phyloP scores from a whole-genome alignment of 768 basidiomycete genomes.

The Lanmaoa rubissima region DNA sequence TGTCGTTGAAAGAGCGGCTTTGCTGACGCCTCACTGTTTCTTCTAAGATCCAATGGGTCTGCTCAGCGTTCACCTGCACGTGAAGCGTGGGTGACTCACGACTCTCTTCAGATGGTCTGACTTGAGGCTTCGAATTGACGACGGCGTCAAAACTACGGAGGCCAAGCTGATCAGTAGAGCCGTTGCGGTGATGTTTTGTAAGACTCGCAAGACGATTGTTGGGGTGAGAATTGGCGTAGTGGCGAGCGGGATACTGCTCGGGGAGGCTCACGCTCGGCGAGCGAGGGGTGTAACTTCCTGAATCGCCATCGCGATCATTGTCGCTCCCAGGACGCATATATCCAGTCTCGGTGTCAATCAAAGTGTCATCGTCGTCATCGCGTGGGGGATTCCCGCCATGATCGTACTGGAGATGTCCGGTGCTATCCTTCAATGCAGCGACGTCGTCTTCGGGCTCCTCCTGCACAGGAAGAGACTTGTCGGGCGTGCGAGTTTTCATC shows the following conservation, averaged over 20 bases:
- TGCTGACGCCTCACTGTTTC: constrained; percentile 20
- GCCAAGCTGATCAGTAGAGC: constrained; percentile 60
- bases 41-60: constrained; percentile 13
- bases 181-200: constrained; percentile 52
- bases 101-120: constrained; percentile 24
- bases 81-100: constrained; percentile 26
- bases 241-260: constrained; percentile 37
- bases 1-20: constrained; percentile 18
- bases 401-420: constrained; percentile 39
- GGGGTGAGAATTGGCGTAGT: constrained; percentile 31
- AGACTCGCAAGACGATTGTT: constrained; percentile 35
- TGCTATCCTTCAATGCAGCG: constrained; percentile 35
- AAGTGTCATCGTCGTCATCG: constrained; percentile 47
- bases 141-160: constrained; percentile 58
- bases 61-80: constrained; percentile 17
- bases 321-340: constrained; percentile 33
- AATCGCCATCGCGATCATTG: constrained; percentile 46
- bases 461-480: constrained; percentile 73
- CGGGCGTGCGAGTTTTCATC: constrained; percentile 56
- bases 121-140: constrained; percentile 45
- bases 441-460: constrained; percentile 73
- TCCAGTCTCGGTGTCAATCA: constrained; percentile 41
- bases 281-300: constrained; percentile 61
- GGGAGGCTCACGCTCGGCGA: constrained; percentile 65
- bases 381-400: constrained; percentile 36